Evolutionary conservation across 306 rosid genomes (phyloP).

Genomic region (Casuarina glauca): DNA sequence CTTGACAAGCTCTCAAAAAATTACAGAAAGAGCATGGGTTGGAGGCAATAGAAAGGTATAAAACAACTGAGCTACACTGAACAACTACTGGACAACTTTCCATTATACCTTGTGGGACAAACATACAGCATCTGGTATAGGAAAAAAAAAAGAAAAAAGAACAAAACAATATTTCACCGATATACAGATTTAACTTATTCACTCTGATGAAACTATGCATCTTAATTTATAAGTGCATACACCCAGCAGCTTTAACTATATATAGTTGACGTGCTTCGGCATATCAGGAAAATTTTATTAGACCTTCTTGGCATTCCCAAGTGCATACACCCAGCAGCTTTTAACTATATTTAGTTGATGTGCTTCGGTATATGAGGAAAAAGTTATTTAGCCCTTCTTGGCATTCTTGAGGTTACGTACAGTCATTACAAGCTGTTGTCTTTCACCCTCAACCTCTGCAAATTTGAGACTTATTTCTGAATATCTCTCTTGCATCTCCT

Average conservation of each 20-base stretch:
- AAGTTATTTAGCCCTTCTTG: conserved; percentile 44
- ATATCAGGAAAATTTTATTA: conserved; percentile 22
- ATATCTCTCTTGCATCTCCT: conserved; percentile 98
- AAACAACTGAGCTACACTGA: conserved; percentile 18
- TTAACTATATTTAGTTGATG: neutral
- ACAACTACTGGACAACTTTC: conserved; percentile 29
- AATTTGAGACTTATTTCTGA: conserved; percentile 96
- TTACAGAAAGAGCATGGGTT: conserved; percentile 27
- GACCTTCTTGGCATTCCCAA: conserved; percentile 46
- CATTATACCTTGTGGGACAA: conserved; percentile 37
- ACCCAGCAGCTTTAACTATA: conserved; percentile 43
- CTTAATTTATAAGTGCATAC: conserved; percentile 11
- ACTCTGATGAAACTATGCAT: conserved; percentile 34
- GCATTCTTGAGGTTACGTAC: conserved; percentile 69
- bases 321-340: conserved; percentile 20
- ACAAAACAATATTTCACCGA: conserved; percentile 30
- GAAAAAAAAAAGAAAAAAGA: neutral
- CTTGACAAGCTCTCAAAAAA: conserved; percentile 25
- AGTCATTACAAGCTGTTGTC: conserved; percentile 93
- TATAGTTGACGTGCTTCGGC: conserved; percentile 36
- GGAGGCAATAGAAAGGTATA: conserved; percentile 17
- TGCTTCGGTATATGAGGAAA: conserved; percentile 14
- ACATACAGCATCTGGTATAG: conserved; percentile 27
- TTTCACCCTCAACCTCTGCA: conserved; percentile 98
- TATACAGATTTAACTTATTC: conserved; percentile 59